Evolutionary conservation across 805 yeast genomes (phyloP), one percentile per base, ranked within the genome.

Genomic region (Candida ficus): DNA sequence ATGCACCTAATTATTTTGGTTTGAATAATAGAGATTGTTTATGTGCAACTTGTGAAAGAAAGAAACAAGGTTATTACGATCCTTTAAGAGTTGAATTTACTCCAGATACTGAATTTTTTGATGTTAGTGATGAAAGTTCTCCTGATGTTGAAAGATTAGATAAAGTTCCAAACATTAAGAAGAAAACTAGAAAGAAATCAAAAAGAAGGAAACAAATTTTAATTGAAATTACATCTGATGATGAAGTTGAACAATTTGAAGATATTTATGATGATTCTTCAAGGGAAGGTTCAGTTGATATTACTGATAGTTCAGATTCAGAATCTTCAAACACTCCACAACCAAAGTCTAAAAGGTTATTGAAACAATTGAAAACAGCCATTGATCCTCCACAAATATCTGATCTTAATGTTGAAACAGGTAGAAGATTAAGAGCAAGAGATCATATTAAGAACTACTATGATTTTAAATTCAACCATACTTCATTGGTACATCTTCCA

Each of bases 1-100:
- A 71, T 48, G 58, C 75, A 2, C 48, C 58, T 4, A 59, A 60
- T 44, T 71, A 71, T 44, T 71, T 71, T 48, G 76, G 76, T 16
- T 47, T 43, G 23, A 38, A 54, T 13, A 71, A 71, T 44, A 44
- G 59, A 13, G 70, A 71, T 37, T 71, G 76, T 45, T 45, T 70
- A 33, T 71, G 76, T 48, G 63, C 65, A 1, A 56, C 69, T 1
- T 71, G 76, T 49, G 73, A 70, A 45, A 38, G 53, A 17, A 39
- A 43, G 5, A 39, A 43, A 0, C 35, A 46, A 10, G 70, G 70
- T 12, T 66, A 53, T 11, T 67, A 41, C 39, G 48, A 54, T 27
- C 58, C 53, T 7, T 29, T 49, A 3, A 41, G 27, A n/a, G 29
- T 29, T 13, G 38, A 38, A 8, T 37, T 43, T 3, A 47, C 53